phyloP scores from a whole-genome alignment of 305 asterid genomes.

The Euphrasia arctica region DNA sequence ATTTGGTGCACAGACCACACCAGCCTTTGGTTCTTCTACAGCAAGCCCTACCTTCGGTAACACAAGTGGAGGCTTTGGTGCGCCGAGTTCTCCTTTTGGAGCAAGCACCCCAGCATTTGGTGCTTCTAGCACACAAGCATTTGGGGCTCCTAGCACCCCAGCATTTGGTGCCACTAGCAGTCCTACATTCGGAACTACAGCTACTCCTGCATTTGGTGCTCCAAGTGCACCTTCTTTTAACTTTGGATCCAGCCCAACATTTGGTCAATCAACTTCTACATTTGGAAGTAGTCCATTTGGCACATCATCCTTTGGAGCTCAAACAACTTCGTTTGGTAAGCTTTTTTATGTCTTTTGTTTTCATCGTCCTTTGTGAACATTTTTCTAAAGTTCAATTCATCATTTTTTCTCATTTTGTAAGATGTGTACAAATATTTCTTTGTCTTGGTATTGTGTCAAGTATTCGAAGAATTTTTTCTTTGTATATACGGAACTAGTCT shows the following conservation, averaged over 20 bases:
- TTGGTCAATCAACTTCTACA: slow-evolving; percentile 69
- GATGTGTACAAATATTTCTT: background rate
- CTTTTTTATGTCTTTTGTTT: slow-evolving; percentile 16
- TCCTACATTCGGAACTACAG: slow-evolving; percentile 59
- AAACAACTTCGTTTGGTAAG: slow-evolving; percentile 81
- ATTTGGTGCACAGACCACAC: slow-evolving; percentile 60
- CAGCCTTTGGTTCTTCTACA: slow-evolving; percentile 68
- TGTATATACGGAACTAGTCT: slow-evolving; percentile 2
- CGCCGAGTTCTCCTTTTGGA: slow-evolving; percentile 73
- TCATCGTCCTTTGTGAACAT: no score
- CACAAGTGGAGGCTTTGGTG: slow-evolving; percentile 79
- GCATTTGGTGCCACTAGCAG: slow-evolving; percentile 54
- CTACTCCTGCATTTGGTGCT: slow-evolving; percentile 50
- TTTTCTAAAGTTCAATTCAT: background rate
- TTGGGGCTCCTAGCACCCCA: slow-evolving; percentile 52
- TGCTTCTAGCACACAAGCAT: slow-evolving; percentile 49
- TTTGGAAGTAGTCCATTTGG: slow-evolving; percentile 82
- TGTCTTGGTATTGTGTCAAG: slow-evolving; percentile 9
- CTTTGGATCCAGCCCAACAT: slow-evolving; percentile 61
- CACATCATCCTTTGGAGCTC: slow-evolving; percentile 64
- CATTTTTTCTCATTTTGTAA: slow-evolving; percentile 1
- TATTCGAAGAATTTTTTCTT: background rate
- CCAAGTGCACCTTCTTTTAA: slow-evolving; percentile 58
- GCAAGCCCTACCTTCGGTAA: slow-evolving; percentile 68
- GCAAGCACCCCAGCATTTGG: slow-evolving; percentile 59